A percentile compares a stretch with the other conserved stretches of the same genome.
Conservation (phyloP, 208 protist species). For the Trypanosoma scelopori region DNA sequence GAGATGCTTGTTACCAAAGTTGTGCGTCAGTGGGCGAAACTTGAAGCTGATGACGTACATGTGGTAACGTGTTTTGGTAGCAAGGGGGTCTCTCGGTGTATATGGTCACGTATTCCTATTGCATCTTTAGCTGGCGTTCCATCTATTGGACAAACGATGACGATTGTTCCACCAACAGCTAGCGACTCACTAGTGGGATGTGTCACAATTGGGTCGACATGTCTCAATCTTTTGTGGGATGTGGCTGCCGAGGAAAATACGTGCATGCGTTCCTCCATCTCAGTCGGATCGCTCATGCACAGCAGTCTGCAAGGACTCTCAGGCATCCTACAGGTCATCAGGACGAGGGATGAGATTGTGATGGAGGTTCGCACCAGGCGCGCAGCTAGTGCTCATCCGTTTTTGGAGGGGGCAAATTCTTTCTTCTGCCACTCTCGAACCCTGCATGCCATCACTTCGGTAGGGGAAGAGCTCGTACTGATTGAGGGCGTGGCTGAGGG, state of each 20-base stretch:
- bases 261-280: constrained; percentile 48
- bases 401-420: constrained; percentile 9
- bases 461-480: constrained; percentile 24
- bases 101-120: constrained; percentile 50
- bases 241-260: constrained; percentile 58
- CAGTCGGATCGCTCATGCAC: constrained; percentile 51
- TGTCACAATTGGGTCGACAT: constrained; percentile 28
- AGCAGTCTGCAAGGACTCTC: constrained; percentile 15
- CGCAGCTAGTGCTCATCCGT: not conserved
- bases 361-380: not conserved
- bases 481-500: constrained; percentile 16
- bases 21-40: constrained; percentile 27
- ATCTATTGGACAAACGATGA: constrained; percentile 19
- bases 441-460: constrained; percentile 19
- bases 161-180: constrained; percentile 43
- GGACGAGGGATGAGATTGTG: not conserved
- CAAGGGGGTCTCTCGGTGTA: constrained; percentile 38
- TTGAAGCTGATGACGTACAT: constrained; percentile 39
- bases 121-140: not conserved
- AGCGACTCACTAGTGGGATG: constrained; percentile 58
- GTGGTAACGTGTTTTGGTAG: constrained; percentile 55
- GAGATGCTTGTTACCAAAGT: constrained; percentile 19
- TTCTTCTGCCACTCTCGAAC: constrained; percentile 27
- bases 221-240: constrained; percentile 56
- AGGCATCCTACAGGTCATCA: constrained; percentile 25